Evolutionary conservation across 768 basidiomycete genomes (phyloP).

Genomic region (Crucibulum laeve): DNA sequence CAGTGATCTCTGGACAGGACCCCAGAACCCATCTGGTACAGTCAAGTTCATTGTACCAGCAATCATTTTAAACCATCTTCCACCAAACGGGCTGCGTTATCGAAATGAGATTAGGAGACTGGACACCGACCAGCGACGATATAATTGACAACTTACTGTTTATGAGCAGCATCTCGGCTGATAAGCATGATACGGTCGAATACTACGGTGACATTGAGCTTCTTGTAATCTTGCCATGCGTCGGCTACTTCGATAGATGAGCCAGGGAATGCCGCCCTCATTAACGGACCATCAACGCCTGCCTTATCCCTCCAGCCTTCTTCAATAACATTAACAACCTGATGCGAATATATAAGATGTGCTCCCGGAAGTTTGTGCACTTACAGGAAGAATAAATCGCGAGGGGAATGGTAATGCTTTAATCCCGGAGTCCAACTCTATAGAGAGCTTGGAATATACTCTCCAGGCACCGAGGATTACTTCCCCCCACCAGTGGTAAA

Average conservation of each 20-base stretch:
- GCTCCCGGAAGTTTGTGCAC: background rate
- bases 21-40: constrained; percentile 26
- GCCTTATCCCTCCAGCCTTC: background rate
- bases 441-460: background rate
- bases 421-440: background rate
- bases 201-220: constrained; percentile 38
- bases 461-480: background rate
- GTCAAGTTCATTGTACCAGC: constrained; percentile 27
- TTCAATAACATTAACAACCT: background rate
- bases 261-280: background rate
- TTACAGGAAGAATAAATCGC: background rate
- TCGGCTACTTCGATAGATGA: background rate
- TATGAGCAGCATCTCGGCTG: constrained; percentile 58
- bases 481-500: background rate
- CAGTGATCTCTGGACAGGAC: constrained; percentile 22
- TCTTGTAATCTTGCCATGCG: constrained; percentile 48
- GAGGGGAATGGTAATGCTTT: background rate
- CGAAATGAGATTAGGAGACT: no score
- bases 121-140: no score
- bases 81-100: constrained; percentile 22
- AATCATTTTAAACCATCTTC: constrained; percentile 27
- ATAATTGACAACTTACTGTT: constrained; percentile 26
- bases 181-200: constrained; percentile 54
- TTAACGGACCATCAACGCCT: background rate
- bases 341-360: background rate